Conservation (phyloP, 78 protist species). For the slime mould (Dictyostelium discoideum) region dicty_2.7 NC_007089.4:4244501-4245000, state of each 20-base stretch:
- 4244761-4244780: conserved; percentile 8
- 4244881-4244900: background rate
- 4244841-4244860: no score
- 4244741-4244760: conserved; percentile 15
- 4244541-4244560: conserved; percentile 57
- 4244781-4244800: no score
- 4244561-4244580: conserved; percentile 63
- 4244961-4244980: background rate
- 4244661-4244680: no score
- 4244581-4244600: conserved; percentile 58
- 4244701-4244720: no score
- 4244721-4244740: background rate
- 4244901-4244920: background rate
- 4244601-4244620: conserved; percentile 41
- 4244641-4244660: no score
- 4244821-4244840: background rate
- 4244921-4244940: background rate
- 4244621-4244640: conserved; percentile 39
- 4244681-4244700: no score
- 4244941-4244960: background rate
- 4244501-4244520: conserved; percentile 58
- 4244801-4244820: no score
- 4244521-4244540: conserved; percentile 55
- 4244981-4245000: no score
- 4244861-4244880: background rate